These are phyloP conservation scores for Apiospora sp. DNA, from an alignment of 2,329 filamentous ascomycete species.

Conservation along the genomic window DNA sequence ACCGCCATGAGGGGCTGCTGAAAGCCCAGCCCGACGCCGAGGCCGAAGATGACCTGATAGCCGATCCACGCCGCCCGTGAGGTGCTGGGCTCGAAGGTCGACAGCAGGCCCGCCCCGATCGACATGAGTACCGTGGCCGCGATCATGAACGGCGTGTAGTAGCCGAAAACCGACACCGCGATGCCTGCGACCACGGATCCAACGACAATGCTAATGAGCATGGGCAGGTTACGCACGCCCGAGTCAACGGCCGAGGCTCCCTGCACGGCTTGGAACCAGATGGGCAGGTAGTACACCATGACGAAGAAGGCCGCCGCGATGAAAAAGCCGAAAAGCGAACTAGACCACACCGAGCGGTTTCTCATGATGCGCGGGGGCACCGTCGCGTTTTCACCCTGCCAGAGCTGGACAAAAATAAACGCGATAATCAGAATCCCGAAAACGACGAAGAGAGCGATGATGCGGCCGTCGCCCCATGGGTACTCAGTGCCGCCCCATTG, in stretches of 20 bases:
- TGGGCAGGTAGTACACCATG: constrained; percentile 45
- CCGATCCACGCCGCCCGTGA: constrained; percentile 49
- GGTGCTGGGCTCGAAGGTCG: constrained; percentile 45
- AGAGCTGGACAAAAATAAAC: constrained; percentile 47
- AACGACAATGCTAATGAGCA: constrained; percentile 43
- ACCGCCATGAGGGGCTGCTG: constrained; percentile 53
- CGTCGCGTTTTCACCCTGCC: constrained; percentile 47
- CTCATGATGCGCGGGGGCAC: constrained; percentile 50
- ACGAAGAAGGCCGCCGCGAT: constrained; percentile 44
- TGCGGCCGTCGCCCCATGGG: constrained; percentile 44
- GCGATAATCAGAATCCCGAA: constrained; percentile 41
- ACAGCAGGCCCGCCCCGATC: constrained; percentile 49
- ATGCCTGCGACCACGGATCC: constrained; percentile 39
- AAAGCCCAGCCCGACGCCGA: constrained; percentile 49
- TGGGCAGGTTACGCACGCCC: constrained; percentile 46
- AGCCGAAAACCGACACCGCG: constrained; percentile 43
- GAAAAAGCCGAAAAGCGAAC: constrained; percentile 43
- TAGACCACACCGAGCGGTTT: constrained; percentile 45
- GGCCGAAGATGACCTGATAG: constrained; percentile 51
- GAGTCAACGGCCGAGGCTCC: constrained; percentile 44
- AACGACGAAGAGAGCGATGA: constrained; percentile 45
- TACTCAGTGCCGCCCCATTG: constrained; percentile 53
- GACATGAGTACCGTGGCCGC: constrained; percentile 41
- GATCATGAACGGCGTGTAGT: constrained; percentile 51
- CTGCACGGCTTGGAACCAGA: constrained; percentile 44